Conservation (phyloP, 371 early-diverging fungal genomes). For the Dichotomocladium elegans region DNA sequence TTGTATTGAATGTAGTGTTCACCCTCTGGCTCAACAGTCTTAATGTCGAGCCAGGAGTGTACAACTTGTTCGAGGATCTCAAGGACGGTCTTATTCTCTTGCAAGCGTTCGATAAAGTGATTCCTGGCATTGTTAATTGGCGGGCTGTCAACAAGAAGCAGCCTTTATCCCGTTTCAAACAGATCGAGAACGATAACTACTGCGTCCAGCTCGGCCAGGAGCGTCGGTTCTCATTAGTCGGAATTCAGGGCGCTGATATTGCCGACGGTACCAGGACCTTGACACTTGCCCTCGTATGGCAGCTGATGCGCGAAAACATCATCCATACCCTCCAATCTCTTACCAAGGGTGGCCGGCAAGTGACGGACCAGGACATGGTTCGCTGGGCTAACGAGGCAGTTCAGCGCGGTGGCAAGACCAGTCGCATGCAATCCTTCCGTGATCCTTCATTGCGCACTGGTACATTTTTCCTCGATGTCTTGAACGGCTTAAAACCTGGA, state of each 20-base stretch:
- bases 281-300: slow-evolving; percentile 90
- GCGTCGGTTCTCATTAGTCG: slow-evolving; percentile 85
- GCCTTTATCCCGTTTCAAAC: slow-evolving; percentile 86
- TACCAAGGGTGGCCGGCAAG: slow-evolving; percentile 72
- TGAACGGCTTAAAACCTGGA: slow-evolving; percentile 88
- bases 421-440: slow-evolving; percentile 78
- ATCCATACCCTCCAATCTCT: slow-evolving; percentile 86
- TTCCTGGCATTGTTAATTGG: slow-evolving; percentile 89
- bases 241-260: slow-evolving; percentile 94
- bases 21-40: slow-evolving; percentile 94
- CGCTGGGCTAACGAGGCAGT: slow-evolving; percentile 91
- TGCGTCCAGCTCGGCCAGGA: slow-evolving; percentile 84
- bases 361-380: slow-evolving; percentile 90
- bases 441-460: slow-evolving; percentile 77
- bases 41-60: slow-evolving; percentile 92
- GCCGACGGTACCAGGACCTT: slow-evolving; percentile 86
- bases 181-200: slow-evolving; percentile 95
- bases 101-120: slow-evolving; percentile 92
- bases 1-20: slow-evolving; percentile 54
- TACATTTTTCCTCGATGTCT: slow-evolving; percentile 85
- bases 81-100: slow-evolving; percentile 78
- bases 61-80: slow-evolving; percentile 85
- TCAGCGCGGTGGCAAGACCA: slow-evolving; percentile 58
- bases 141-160: slow-evolving; percentile 73
- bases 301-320: slow-evolving; percentile 96